Evolutionary conservation across 164 flowering plant genomes (phyloP).

Genomic region (Magnolia changhungtana): DNA sequence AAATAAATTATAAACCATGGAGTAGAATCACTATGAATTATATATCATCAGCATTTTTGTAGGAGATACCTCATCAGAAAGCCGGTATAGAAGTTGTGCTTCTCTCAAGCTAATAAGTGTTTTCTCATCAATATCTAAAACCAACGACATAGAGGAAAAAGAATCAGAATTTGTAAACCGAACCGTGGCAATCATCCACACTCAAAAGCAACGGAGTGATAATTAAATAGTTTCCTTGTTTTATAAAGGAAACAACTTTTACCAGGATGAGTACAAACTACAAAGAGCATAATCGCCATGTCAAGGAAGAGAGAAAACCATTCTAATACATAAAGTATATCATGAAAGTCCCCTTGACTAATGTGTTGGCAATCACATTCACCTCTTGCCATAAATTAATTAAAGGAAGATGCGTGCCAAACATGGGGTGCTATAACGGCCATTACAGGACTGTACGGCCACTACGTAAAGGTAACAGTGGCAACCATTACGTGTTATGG

Average conservation of each 20-base stretch:
- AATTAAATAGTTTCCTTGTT: neutral
- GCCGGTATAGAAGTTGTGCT: slow-evolving; percentile 59
- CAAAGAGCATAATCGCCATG: neutral
- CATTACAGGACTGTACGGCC: no score
- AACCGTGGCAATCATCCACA: neutral
- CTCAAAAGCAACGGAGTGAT: neutral
- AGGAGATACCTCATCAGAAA: slow-evolving; percentile 80
- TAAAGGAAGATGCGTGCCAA: no score
- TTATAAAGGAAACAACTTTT: neutral
- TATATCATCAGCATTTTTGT: neutral
- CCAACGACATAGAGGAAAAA: neutral
- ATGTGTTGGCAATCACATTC: no score
- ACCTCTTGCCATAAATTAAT: neutral
- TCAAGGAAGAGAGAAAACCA: neutral
- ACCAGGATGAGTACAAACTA: neutral
- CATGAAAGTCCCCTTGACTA: neutral
- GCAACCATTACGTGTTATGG: no score
- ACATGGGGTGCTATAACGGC: no score
- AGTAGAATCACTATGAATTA: neutral
- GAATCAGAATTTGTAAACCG: neutral
- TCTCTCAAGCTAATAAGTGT: slow-evolving; percentile 66
- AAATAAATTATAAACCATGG: neutral
- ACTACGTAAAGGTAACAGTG: no score
- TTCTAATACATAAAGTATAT: neutral
- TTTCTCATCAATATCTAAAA: slow-evolving; percentile 52